Conservation (phyloP, 2,329 filamentous ascomycete genomes). For the Curvularia lunata region DNA sequence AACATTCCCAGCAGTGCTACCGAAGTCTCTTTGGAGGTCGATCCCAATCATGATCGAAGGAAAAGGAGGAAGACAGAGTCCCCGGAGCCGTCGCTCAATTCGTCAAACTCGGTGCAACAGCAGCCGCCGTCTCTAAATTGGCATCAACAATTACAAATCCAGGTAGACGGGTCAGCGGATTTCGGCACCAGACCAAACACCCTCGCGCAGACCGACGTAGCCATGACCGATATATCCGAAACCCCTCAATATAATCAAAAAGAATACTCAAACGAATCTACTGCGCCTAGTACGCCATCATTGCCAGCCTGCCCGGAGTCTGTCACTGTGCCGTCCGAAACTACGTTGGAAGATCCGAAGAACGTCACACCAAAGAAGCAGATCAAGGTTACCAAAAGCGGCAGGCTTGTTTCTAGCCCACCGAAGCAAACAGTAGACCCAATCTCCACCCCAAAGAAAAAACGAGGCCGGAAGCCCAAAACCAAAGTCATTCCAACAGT, state of each 20-base stretch:
- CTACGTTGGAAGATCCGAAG: conserved; percentile 1
- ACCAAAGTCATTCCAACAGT: conserved; percentile 49
- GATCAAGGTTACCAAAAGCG: conserved; percentile 52
- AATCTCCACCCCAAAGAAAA: conserved; percentile 55
- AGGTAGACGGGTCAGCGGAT: conserved; percentile 20
- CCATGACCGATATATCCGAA: conserved; percentile 11
- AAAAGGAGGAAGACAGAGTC: conserved; percentile 51
- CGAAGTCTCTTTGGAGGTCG: conserved; percentile 32
- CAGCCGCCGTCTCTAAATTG: conserved; percentile 24
- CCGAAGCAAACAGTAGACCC: conserved; percentile 34
- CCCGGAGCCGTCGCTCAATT: conserved; percentile 19
- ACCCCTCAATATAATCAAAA: not conserved
- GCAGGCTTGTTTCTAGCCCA: conserved; percentile 54
- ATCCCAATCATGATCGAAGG: conserved; percentile 39
- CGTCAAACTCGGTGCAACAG: not conserved
- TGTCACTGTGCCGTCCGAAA: not conserved
- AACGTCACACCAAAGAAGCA: conserved; percentile 42
- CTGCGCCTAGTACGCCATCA: conserved; percentile 1
- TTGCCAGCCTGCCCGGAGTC: not conserved
- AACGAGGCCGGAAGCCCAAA: conserved; percentile 27
- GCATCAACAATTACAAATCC: conserved; percentile 39
- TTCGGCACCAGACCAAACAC: not conserved
- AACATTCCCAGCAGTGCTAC: not conserved
- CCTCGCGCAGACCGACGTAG: not conserved
- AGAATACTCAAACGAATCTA: conserved; percentile 4